phyloP scores from a whole-genome alignment of 805 yeast species.

The Saccharomyces eubayanus region DNA sequence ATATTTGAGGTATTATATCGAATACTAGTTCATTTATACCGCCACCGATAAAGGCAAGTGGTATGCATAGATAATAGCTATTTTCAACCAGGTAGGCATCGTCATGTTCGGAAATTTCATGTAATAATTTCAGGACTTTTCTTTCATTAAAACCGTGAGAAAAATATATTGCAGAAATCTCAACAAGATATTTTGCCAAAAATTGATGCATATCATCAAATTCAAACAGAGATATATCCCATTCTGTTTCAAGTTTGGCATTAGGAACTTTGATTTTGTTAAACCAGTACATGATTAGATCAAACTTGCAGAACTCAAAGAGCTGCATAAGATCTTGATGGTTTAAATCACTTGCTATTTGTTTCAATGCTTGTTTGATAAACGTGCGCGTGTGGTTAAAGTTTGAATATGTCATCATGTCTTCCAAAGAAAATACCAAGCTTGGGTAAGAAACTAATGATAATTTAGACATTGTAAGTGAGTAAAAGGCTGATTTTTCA shows the following conservation, averaged over 20 bases:
- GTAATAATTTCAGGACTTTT: slow-evolving; percentile 6
- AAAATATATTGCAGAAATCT: slow-evolving; percentile 15
- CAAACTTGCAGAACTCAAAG: slow-evolving; percentile 19
- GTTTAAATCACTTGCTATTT: slow-evolving; percentile 2
- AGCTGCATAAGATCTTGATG: slow-evolving; percentile 6
- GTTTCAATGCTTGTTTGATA: slow-evolving; percentile 6
- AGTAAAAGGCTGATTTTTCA: slow-evolving; percentile 24
- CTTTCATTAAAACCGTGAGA: slow-evolving; percentile 9
- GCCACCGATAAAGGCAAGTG: slow-evolving; percentile 12
- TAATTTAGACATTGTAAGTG: slow-evolving; percentile 14
- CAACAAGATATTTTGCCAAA: slow-evolving; percentile 8
- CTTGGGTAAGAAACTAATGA: slow-evolving; percentile 17
- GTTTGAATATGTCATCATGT: slow-evolving; percentile 6
- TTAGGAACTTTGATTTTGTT: neutral
- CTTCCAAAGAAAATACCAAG: slow-evolving; percentile 11
- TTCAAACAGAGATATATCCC: slow-evolving; percentile 19
- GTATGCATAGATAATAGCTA: slow-evolving; percentile 11
- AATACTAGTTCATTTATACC: slow-evolving; percentile 5
- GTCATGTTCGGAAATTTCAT: slow-evolving; percentile 1
- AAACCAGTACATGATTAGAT: slow-evolving; percentile 16
- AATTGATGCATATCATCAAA: slow-evolving; percentile 11
- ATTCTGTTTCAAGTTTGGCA: slow-evolving; percentile 2
- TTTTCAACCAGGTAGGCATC: slow-evolving; percentile 9
- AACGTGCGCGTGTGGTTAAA: slow-evolving; percentile 17
- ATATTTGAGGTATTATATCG: neutral